Conservation (phyloP, 202 grass and related monocot species). For the Carex sylvatica region DNA sequence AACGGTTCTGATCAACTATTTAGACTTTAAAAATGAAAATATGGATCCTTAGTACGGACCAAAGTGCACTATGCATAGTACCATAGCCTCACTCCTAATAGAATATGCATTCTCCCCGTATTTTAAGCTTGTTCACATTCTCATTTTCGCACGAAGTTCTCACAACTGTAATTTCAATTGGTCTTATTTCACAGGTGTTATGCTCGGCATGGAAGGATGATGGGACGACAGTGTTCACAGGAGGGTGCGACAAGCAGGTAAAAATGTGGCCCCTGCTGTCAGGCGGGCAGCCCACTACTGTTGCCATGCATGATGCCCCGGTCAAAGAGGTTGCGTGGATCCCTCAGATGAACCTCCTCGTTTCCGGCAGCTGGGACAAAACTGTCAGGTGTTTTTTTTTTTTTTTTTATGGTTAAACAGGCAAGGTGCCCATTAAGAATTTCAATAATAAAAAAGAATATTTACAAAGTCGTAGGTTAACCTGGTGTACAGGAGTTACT, state of each 20-base stretch:
- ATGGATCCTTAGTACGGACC: too few relatives aligned
- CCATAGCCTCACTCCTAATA: neutral
- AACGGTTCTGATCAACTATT: too few relatives aligned
- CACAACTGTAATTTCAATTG: neutral
- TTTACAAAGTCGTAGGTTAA: too few relatives aligned
- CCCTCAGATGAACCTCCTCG: slow-evolving; percentile 94
- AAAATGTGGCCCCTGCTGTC: slow-evolving; percentile 95
- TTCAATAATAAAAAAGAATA: too few relatives aligned
- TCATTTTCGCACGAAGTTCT: neutral
- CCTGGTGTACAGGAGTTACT: too few relatives aligned
- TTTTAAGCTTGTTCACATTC: neutral
- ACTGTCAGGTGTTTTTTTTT: neutral
- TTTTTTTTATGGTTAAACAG: neutral
- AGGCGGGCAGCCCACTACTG: slow-evolving; percentile 77
- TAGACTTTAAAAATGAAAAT: too few relatives aligned
- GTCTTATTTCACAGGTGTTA: slow-evolving; percentile 53
- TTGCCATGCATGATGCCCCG: slow-evolving; percentile 85
- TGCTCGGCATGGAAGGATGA: slow-evolving; percentile 97
- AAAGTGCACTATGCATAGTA: too few relatives aligned
- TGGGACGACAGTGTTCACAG: slow-evolving; percentile 84
- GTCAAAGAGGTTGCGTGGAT: slow-evolving; percentile 84
- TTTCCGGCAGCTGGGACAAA: slow-evolving; percentile 74
- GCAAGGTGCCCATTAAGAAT: too few relatives aligned
- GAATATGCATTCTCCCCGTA: neutral
- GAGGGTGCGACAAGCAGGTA: slow-evolving; percentile 88